These are phyloP conservation scores for Medicago arabica DNA, from an alignment of 306 rosid species.

Conservation along the genomic window DNA sequence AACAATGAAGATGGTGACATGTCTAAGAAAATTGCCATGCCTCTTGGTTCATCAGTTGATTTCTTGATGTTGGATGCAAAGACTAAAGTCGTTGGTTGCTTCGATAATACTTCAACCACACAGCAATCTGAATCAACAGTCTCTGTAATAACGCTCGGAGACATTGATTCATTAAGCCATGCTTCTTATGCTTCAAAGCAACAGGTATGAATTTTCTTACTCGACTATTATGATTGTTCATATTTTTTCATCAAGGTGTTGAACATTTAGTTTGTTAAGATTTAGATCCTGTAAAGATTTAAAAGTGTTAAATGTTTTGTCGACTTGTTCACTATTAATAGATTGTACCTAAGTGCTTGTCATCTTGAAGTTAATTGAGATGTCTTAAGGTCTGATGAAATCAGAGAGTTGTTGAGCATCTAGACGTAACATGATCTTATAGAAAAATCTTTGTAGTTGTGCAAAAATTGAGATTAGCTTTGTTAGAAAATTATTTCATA, in stretches of 20 bases:
- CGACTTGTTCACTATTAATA: too few species aligned
- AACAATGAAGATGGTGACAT: conserved; percentile 32
- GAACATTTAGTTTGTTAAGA: background rate
- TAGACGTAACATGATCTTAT: background rate
- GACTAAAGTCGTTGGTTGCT: conserved; percentile 20
- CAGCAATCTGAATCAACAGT: conserved; percentile 40
- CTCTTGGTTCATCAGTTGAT: conserved; percentile 37
- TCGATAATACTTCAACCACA: conserved; percentile 36
- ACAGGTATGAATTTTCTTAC: conserved; percentile 56
- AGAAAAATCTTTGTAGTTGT: conserved; percentile 5
- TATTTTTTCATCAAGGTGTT: background rate
- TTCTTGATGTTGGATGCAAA: conserved; percentile 38
- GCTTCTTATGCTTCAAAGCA: conserved; percentile 52
- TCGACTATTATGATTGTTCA: background rate
- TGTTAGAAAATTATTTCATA: background rate
- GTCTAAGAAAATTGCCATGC: background rate
- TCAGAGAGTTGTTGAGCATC: background rate
- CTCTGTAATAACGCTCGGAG: conserved; percentile 32
- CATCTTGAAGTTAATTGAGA: conserved; percentile 1
- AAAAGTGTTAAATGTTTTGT: background rate
- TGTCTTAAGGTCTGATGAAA: background rate
- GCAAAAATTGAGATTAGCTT: background rate
- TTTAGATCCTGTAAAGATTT: too few species aligned
- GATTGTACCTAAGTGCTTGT: background rate
- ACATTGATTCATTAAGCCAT: conserved; percentile 45